Percentiles rank a stretch among this genome's conserved stretches.
Conservation (phyloP, 345 rosid species). For the Citrus unshiu region DNA sequence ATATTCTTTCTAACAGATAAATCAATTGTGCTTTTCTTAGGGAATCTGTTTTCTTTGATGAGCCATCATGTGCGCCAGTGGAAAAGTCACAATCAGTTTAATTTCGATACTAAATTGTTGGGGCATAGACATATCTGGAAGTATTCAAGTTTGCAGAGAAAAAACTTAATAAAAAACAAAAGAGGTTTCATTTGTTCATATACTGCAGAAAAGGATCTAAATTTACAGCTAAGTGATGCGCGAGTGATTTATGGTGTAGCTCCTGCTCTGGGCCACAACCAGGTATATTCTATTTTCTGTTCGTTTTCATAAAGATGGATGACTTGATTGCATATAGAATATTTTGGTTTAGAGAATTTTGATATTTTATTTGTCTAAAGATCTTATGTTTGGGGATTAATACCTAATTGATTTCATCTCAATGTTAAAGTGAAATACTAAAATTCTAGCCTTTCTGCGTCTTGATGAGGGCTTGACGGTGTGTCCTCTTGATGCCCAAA, state of each 20-base stretch:
- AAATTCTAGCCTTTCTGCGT: background rate
- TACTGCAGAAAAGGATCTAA: slow-evolving; percentile 30
- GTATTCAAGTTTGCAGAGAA: slow-evolving; percentile 13
- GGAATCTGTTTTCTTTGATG: slow-evolving; percentile 15
- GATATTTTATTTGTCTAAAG: background rate
- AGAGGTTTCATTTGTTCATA: slow-evolving; percentile 33
- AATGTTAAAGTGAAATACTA: background rate
- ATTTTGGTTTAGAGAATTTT: background rate
- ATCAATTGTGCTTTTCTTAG: slow-evolving; percentile 5
- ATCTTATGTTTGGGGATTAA: background rate
- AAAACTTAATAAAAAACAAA: slow-evolving; percentile 3
- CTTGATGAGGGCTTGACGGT: background rate
- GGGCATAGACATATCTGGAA: slow-evolving; percentile 5
- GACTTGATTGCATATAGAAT: background rate
- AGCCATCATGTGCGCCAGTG: slow-evolving; percentile 13
- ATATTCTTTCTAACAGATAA: background rate
- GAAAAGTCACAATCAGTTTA: slow-evolving; percentile 14
- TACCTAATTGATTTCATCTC: background rate
- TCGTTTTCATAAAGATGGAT: background rate
- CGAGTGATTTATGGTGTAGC: slow-evolving; percentile 70
- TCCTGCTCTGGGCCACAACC: slow-evolving; percentile 87
- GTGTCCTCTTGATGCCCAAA: background rate
- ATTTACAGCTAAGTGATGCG: slow-evolving; percentile 38
- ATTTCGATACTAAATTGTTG: background rate
- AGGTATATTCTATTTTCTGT: slow-evolving; percentile 34